A percentile compares a stretch with the other conserved stretches of the same genome.
phyloP scores from a whole-genome alignment of 2,329 filamentous ascomycete genomes.

The Cercospora zeae-maydis region DNA sequence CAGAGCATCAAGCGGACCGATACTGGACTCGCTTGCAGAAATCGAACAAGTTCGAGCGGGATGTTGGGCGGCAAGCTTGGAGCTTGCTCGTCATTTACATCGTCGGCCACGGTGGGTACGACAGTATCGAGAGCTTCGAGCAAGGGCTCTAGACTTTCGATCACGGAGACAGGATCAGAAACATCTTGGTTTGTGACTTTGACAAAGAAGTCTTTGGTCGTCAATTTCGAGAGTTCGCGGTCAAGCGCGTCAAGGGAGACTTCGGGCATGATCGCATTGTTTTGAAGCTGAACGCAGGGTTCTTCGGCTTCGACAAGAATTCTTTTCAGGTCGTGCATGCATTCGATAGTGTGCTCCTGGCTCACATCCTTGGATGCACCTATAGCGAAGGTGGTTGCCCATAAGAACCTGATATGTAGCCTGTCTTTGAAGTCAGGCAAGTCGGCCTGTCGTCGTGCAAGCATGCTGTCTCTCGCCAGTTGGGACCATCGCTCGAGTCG shows the following conservation, averaged over 20 bases:
- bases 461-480: slow-evolving; percentile 55
- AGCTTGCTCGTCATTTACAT: slow-evolving; percentile 1
- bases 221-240: slow-evolving; percentile 84
- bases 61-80: slow-evolving; percentile 10
- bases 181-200: slow-evolving; percentile 81
- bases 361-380: slow-evolving; percentile 54
- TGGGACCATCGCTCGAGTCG: slow-evolving; percentile 59
- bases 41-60: slow-evolving; percentile 76
- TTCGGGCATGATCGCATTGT: slow-evolving; percentile 85
- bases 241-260: slow-evolving; percentile 81
- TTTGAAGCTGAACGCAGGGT: slow-evolving; percentile 62
- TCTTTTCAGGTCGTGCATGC: slow-evolving; percentile 60
- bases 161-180: slow-evolving; percentile 75
- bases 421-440: slow-evolving; percentile 32
- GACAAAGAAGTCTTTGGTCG: slow-evolving; percentile 94
- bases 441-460: slow-evolving; percentile 33
- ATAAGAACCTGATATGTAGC: slow-evolving; percentile 60
- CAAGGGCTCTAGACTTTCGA: slow-evolving; percentile 89
- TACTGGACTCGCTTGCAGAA: slow-evolving; percentile 75
- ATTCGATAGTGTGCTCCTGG: slow-evolving; percentile 59
- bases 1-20: slow-evolving; percentile 83
- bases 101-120: background rate
- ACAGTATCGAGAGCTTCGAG: slow-evolving; percentile 59
- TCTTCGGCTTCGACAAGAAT: slow-evolving; percentile 49
- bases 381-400: slow-evolving; percentile 62